A percentile compares a stretch with the other conserved stretches of the same genome.
phyloP scores from a whole-genome alignment of 768 basidiomycete species.

The Exidia glandulosa region DNA sequence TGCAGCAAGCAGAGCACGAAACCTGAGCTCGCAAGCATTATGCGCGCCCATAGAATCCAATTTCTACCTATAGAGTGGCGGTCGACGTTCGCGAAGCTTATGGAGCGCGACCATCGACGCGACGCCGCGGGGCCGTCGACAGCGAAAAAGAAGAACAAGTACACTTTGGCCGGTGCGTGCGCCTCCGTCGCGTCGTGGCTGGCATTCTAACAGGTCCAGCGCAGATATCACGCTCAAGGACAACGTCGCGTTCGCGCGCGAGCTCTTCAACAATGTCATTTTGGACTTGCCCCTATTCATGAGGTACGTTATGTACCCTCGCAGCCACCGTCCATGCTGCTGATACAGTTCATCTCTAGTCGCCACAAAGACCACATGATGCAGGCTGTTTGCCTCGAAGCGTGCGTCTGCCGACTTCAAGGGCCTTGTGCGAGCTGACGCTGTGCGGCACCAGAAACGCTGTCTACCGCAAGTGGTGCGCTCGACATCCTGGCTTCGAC shows the following conservation, averaged over 20 bases:
- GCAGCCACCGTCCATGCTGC: background rate
- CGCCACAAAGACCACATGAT: conserved; percentile 29
- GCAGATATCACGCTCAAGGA: conserved; percentile 32
- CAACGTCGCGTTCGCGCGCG: conserved; percentile 27
- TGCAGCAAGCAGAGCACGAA: conserved; percentile 24
- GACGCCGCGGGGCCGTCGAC: conserved; percentile 31
- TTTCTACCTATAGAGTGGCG: conserved; percentile 35
- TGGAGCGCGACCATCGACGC: conserved; percentile 21
- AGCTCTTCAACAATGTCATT: conserved; percentile 30
- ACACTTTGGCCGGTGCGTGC: background rate
- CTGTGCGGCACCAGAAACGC: conserved; percentile 20
- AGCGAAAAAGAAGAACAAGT: no score
- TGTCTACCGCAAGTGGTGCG: conserved; percentile 30
- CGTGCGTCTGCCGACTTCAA: conserved; percentile 7
- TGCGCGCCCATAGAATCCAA: conserved; percentile 27
- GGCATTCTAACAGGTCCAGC: conserved; percentile 18
- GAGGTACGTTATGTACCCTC: conserved; percentile 11
- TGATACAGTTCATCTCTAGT: conserved; percentile 9
- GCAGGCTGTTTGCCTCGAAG: conserved; percentile 28
- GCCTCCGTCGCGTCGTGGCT: background rate
- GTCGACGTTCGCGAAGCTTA: conserved; percentile 22
- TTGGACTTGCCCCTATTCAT: conserved; percentile 34
- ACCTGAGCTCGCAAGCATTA: conserved; percentile 28
- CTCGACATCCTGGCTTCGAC: conserved; percentile 29
- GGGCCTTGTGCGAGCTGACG: background rate